phyloP scores from a whole-genome alignment of 768 basidiomycete genomes.

The Mrakia gelida region DNA sequence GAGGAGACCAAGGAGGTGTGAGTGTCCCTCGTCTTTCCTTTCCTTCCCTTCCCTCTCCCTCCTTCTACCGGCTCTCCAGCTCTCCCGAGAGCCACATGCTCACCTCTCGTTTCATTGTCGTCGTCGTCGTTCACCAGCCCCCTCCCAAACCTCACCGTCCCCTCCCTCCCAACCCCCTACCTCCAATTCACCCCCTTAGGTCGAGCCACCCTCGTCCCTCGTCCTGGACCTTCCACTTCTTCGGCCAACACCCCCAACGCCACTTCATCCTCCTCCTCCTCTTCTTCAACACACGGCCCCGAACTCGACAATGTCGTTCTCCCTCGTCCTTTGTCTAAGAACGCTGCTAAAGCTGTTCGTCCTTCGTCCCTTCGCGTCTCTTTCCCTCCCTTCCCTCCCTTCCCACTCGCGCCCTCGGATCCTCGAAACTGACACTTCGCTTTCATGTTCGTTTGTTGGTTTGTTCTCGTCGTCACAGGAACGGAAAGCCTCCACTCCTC shows the following conservation, averaged over 20 bases:
- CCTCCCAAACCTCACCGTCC: conserved; percentile 10
- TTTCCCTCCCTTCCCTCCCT: background rate
- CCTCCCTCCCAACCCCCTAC: conserved; percentile 11
- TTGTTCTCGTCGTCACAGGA: background rate
- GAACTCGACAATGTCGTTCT: conserved; percentile 25
- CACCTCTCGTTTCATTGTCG: background rate
- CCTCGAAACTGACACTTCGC: background rate
- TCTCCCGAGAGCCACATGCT: background rate
- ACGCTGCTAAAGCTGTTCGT: conserved; percentile 29
- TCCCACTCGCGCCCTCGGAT: background rate
- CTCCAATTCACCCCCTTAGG: background rate
- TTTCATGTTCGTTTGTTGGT: background rate
- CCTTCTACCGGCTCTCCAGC: background rate
- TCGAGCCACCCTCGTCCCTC: background rate
- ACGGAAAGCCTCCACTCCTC: conserved; percentile 14
- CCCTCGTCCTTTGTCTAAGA: conserved; percentile 15
- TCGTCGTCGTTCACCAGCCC: background rate
- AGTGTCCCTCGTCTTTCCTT: background rate
- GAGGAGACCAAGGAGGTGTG: conserved; percentile 26
- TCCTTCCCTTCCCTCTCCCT: background rate
- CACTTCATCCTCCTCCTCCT: background rate
- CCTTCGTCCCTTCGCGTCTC: background rate
- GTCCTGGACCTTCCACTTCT: background rate
- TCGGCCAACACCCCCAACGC: background rate
- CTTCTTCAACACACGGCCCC: background rate